These are phyloP conservation scores for Rhynchospora pubera DNA, from an alignment of 176 grass and related monocot genomes.

Conservation along the genomic window DNA sequence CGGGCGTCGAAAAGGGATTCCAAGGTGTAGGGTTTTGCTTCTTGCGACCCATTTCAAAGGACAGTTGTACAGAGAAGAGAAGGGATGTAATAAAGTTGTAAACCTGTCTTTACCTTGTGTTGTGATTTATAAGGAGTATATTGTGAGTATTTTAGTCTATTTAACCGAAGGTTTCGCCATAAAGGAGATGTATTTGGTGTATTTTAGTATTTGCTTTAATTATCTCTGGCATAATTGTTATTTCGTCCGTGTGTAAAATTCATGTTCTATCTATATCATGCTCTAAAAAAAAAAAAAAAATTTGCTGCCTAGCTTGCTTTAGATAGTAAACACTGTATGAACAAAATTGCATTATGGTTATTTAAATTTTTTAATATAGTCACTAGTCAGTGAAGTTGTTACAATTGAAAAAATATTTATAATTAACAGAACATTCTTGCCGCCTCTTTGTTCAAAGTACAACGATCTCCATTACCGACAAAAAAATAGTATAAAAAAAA, in stretches of 20 bases:
- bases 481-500: no score
- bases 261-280: no score
- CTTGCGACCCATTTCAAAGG: background rate
- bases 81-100: no score
- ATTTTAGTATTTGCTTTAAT: no score
- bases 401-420: background rate
- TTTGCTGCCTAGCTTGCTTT: no score
- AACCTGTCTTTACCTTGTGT: background rate
- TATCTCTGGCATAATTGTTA: no score
- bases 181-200: background rate
- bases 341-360: no score
- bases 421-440: background rate
- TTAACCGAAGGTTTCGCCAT: conserved; percentile 1
- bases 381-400: no score
- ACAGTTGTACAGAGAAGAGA: background rate
- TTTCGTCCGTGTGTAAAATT: no score
- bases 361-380: no score
- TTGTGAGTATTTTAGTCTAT: background rate
- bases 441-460: background rate
- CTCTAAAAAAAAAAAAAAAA: no score
- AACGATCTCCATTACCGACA: background rate
- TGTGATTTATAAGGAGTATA: background rate
- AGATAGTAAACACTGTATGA: no score
- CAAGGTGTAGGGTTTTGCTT: background rate
- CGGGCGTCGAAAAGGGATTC: background rate